Conservation (phyloP, 805 yeast genomes). For the Starmerella geochares region DNA sequence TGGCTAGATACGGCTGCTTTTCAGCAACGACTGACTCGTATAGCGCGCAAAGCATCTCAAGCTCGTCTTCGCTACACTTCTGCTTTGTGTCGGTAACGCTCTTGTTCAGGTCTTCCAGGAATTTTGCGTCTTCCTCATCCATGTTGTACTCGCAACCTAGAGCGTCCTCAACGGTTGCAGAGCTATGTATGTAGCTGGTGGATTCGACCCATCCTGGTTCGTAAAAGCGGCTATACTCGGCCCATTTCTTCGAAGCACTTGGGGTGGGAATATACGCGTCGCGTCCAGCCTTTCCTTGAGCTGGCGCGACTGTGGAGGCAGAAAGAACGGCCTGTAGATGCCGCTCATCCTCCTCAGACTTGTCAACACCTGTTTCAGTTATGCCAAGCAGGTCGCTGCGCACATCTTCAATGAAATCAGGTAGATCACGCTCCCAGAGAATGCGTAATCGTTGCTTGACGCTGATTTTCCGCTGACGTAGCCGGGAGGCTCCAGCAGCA, state of each 20-base stretch:
- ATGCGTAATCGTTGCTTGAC: conserved; percentile 79
- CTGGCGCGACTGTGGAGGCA: conserved; percentile 58
- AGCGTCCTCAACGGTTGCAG: conserved; percentile 94
- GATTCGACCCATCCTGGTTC: conserved; percentile 59
- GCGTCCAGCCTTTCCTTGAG: conserved; percentile 28
- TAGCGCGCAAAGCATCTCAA: conserved; percentile 64
- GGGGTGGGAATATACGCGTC: conserved; percentile 87
- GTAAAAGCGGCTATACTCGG: conserved; percentile 63
- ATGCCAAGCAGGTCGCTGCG: conserved; percentile 73
- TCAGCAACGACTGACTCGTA: conserved; percentile 67
- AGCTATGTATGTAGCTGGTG: conserved; percentile 69
- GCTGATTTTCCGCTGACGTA: conserved; percentile 89
- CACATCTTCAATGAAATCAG: conserved; percentile 65
- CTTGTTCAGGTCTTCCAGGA: conserved; percentile 38
- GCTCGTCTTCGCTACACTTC: conserved; percentile 67
- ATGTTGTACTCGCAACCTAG: conserved; percentile 74
- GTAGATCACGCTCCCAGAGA: conserved; percentile 65
- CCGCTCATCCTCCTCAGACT: conserved; percentile 92
- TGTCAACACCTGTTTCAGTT: conserved; percentile 95
- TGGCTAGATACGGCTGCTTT: conserved; percentile 76
- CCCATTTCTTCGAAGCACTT: conserved; percentile 78
- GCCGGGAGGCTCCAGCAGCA: conserved; percentile 42
- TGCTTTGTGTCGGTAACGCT: conserved; percentile 20
- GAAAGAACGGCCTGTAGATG: conserved; percentile 86
- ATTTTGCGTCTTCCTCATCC: conserved; percentile 80